Evolutionary conservation across 1,284 basidiomycete species (phyloP).

Genomic region (Cutaneotrichosporon curvatum): DNA sequence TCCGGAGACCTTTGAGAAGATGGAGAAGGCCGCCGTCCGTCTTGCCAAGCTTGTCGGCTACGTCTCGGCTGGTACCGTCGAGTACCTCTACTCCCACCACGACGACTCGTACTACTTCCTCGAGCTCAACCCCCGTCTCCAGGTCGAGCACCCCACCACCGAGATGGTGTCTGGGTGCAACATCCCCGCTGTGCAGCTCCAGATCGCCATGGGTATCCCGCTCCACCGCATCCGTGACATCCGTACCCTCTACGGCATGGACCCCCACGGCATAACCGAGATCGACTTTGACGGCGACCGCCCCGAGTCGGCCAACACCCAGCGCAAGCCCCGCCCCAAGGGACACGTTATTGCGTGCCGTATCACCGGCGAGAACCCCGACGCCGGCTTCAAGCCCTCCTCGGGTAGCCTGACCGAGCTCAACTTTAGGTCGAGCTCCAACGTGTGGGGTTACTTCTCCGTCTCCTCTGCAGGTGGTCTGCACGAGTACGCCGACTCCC

Average conservation of each 20-base stretch:
- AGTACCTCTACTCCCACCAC: conserved; percentile 93
- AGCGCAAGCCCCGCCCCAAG: conserved; percentile 93
- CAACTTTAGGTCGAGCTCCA: conserved; percentile 98
- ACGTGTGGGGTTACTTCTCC: conserved; percentile 99
- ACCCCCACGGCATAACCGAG: conserved; percentile 74
- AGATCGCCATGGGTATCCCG: conserved; percentile 97
- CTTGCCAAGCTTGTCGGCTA: conserved; percentile 98
- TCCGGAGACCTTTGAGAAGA: conserved; percentile 82
- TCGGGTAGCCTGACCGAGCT: conserved; percentile 94
- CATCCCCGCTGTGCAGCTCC: conserved; percentile 93
- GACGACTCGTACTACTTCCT: conserved; percentile 96
- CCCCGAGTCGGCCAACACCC: conserved; percentile 76
- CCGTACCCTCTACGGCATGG: conserved; percentile 89
- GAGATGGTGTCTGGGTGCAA: conserved; percentile 99
- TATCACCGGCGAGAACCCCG: conserved; percentile 99
- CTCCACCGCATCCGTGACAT: conserved; percentile 94
- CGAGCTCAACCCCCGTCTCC: conserved; percentile 97
- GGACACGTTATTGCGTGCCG: conserved; percentile 99
- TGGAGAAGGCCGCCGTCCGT: conserved; percentile 97
- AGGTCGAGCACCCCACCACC: conserved; percentile 98
- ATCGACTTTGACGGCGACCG: conserved; percentile 95
- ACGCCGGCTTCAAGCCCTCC: conserved; percentile 99
- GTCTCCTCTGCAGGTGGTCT: conserved; percentile 91
- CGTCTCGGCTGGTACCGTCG: conserved; percentile 97
- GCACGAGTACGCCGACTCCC: conserved; percentile 97